phyloP scores from a whole-genome alignment of 176 grass and related monocot species.

The Aegilops sharonensis region DNA sequence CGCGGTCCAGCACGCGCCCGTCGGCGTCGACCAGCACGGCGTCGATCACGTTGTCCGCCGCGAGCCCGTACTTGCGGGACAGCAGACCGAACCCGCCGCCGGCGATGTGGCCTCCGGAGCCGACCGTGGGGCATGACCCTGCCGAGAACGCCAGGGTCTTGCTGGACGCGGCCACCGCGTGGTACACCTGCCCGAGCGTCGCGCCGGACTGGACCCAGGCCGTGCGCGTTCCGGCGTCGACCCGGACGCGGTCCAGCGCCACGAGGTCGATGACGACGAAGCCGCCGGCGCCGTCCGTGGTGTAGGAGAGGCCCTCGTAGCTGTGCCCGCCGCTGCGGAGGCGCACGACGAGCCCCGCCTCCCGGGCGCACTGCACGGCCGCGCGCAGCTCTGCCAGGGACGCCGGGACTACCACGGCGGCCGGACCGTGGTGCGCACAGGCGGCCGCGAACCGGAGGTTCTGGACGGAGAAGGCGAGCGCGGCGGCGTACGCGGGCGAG shows the following conservation, averaged over 20 bases:
- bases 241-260: slow-evolving; percentile 47
- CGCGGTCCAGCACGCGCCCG: slow-evolving; percentile 43
- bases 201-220: slow-evolving; percentile 72
- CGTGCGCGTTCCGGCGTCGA: slow-evolving; percentile 17
- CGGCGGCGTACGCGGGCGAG: slow-evolving; percentile 23
- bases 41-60: slow-evolving; percentile 67
- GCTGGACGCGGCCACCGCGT: slow-evolving; percentile 36
- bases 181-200: slow-evolving; percentile 74
- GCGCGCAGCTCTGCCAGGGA: slow-evolving; percentile 29
- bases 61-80: slow-evolving; percentile 66
- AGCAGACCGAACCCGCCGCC: slow-evolving; percentile 81
- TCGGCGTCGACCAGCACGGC: slow-evolving; percentile 50
- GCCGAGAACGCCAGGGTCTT: slow-evolving; percentile 51
- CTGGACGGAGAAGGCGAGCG: slow-evolving; percentile 54
- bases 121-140: slow-evolving; percentile 72
- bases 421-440: slow-evolving; percentile 17
- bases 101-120: slow-evolving; percentile 63
- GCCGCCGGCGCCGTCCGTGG: background rate
- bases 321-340: slow-evolving; percentile 86
- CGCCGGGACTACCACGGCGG: slow-evolving; percentile 49
- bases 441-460: slow-evolving; percentile 66
- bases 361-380: slow-evolving; percentile 46
- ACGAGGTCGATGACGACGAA: slow-evolving; percentile 70
- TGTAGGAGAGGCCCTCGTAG: slow-evolving; percentile 88
- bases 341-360: slow-evolving; percentile 30